phyloP scores from a whole-genome alignment of 139 green algal genomes.

The Deuterostichococcus epilithicus region DNA sequence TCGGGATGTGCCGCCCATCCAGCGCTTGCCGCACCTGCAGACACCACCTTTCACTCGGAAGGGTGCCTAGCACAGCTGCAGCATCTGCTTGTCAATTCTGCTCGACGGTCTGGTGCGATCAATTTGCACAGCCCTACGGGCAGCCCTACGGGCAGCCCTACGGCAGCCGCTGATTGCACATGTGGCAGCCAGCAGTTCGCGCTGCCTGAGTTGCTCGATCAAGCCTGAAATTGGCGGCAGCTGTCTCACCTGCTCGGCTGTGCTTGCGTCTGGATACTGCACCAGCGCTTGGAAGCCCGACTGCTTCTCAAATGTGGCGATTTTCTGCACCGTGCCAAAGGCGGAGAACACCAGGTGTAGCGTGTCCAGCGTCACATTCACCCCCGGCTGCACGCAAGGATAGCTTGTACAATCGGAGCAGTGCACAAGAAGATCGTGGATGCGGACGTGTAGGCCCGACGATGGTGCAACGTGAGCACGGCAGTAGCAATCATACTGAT shows the following conservation, averaged over 20 bases:
- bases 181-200: too few relatives aligned
- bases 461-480: background rate
- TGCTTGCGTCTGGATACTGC: slow-evolving; percentile 45
- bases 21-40: slow-evolving; percentile 30
- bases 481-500: background rate
- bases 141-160: too few relatives aligned
- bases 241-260: slow-evolving; percentile 24
- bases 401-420: background rate
- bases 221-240: too few relatives aligned
- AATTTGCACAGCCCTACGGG: too few relatives aligned
- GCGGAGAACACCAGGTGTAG: slow-evolving; percentile 53
- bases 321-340: slow-evolving; percentile 66
- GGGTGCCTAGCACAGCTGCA: too few relatives aligned
- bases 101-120: too few relatives aligned
- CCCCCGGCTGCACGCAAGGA: slow-evolving; percentile 18
- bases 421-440: background rate
- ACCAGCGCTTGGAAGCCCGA: slow-evolving; percentile 50
- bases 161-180: too few relatives aligned
- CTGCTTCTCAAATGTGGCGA: slow-evolving; percentile 60
- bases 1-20: slow-evolving; percentile 37
- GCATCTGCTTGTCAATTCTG: too few relatives aligned
- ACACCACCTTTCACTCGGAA: too few relatives aligned
- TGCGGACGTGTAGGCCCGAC: background rate
- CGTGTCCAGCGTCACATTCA: slow-evolving; percentile 39
- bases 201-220: too few relatives aligned